A percentile compares a stretch with the other conserved stretches of the same genome.
Conservation (phyloP, 2,329 filamentous ascomycete genomes). For the Colletotrichum gigasporum region DNA sequence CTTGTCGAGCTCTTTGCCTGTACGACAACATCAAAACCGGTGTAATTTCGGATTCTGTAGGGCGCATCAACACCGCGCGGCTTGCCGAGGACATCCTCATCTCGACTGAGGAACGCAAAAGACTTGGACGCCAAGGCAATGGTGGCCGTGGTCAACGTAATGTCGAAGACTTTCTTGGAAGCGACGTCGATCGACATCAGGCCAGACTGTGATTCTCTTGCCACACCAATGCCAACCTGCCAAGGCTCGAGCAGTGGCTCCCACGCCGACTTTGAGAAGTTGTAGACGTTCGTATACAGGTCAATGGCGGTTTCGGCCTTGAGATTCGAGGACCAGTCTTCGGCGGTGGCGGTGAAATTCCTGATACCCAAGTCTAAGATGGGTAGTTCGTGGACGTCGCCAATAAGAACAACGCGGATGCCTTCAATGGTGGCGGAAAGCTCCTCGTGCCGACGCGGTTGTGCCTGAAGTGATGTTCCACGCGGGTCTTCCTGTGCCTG, state of each 20-base stretch:
- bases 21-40: slow-evolving; percentile 88
- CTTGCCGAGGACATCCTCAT: slow-evolving; percentile 93
- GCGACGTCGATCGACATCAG: slow-evolving; percentile 84
- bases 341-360: slow-evolving; percentile 83
- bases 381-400: slow-evolving; percentile 93
- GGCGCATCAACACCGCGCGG: slow-evolving; percentile 91
- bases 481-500: slow-evolving; percentile 18
- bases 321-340: slow-evolving; percentile 90
- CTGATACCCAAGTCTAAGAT: slow-evolving; percentile 95
- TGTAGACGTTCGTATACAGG: slow-evolving; percentile 96
- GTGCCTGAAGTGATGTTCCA: slow-evolving; percentile 19
- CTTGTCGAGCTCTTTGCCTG: slow-evolving; percentile 77
- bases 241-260: slow-evolving; percentile 96
- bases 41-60: slow-evolving; percentile 94
- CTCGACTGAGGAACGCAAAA: slow-evolving; percentile 85
- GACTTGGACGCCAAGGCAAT: slow-evolving; percentile 95
- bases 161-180: slow-evolving; percentile 89
- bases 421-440: slow-evolving; percentile 88
- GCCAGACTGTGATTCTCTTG: slow-evolving; percentile 79
- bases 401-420: slow-evolving; percentile 91
- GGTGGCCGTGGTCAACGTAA: slow-evolving; percentile 91
- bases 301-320: slow-evolving; percentile 91
- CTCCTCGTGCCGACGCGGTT: slow-evolving; percentile 69
- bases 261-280: slow-evolving; percentile 99
- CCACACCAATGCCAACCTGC: slow-evolving; percentile 91